Evolutionary conservation across 2,329 filamentous ascomycete species (phyloP), one percentile per base, ranked within the genome.

Genomic region (Atkinsonella hypoxylon): DNA sequence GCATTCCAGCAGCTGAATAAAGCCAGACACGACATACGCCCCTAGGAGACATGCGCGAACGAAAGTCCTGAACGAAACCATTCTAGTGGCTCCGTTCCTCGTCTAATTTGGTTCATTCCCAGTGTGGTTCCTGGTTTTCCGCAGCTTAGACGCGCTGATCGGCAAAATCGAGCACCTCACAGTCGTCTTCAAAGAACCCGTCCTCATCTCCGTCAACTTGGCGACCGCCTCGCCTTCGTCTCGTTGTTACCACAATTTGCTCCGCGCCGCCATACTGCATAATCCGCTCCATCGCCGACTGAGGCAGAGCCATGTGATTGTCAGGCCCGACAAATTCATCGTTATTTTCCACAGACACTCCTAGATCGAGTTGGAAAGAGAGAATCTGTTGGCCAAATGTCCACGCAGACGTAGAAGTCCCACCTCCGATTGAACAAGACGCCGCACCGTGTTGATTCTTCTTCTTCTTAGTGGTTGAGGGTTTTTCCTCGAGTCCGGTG

Each of bases 151-250:
- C 80, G 63, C 80, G 71, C 67, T 83, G 80, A 59, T 82, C 80
- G 22, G 89, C 87, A 76, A 93, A 94, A 69, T 95, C 89, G 55
- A 95, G 76, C 51, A 95, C 86, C 64, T 95, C 89, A 58, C 87
- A 93, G 62, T 94, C 89, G 63, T 95, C 88, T 67, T 95, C 89
- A 60, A 95, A 95, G 66, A 95, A 94, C 2, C 85, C 85, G 50
- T 84, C 82, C 51, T 87, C 85, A 43, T 82, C 82, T 39, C 67
- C 63, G 31, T 72, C 70, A 15, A 68, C 65, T 38, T 68, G 64
- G 48, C 76, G 72, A 47, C 72, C 74, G 39, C 73, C 70, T 40
- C 76, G 79, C 53, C 87, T 79, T 48, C 86, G 76, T 54, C 88
- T 77, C 2, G 88, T 91, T 15, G 87, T 94, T 17, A 91, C 83